Base-by-base conservation (phyloP, 2,329 filamentous ascomycete genomes). In the Arthrobotrys musiformis region DNA sequence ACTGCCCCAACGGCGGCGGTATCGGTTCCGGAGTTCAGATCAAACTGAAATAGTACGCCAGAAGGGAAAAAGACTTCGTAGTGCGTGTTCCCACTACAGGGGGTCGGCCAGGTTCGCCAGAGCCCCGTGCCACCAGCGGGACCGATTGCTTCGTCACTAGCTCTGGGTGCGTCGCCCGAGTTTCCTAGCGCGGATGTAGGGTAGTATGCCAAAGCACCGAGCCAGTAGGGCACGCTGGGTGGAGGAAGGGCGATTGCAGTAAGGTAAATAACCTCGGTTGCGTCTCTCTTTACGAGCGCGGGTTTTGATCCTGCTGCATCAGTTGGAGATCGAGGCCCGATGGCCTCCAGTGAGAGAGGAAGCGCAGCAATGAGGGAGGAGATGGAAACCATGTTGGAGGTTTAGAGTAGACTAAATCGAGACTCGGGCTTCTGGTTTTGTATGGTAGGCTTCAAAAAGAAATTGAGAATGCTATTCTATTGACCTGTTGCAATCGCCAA, bases 231-330 rank as follows among this genome's bases (percentile, higher is more conserved):
- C 1, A 46, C 28, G 11, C 19, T 26, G 4, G 42, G 56, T 26
- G 30, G 26, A 4, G 64, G 56, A 5, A 46, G 26, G n/a, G 46
- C 7, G 17, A 28, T 26, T 0, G 54, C 64, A 8, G 72, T 50
- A 13, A 76, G 63, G 40, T 76, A 76, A 8, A 76, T 76, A n/a
- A 76, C 72, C 44, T 76, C 72, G 9, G 63, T 76, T n/a, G 72
- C 56, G 19, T 76, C 72, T 30, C 72, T 13, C 24, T 60, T 69
- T 17, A 8, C 54, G 9, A 76, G 63, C 11, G 28, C 44, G 4
- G 30, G 50, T 17, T 33, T 19, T 11, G 56, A 37, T 15, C 48
- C 17, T 17, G 56, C 15, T 2, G 62, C 9, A 4, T 58, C 24
- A 19, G 52, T 26, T 2, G 52, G 26, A 8, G 30, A 42, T 2